Evolutionary conservation across 2,329 filamentous ascomycete species (phyloP).

Genomic region (Neocatenulostroma microsporum): DNA sequence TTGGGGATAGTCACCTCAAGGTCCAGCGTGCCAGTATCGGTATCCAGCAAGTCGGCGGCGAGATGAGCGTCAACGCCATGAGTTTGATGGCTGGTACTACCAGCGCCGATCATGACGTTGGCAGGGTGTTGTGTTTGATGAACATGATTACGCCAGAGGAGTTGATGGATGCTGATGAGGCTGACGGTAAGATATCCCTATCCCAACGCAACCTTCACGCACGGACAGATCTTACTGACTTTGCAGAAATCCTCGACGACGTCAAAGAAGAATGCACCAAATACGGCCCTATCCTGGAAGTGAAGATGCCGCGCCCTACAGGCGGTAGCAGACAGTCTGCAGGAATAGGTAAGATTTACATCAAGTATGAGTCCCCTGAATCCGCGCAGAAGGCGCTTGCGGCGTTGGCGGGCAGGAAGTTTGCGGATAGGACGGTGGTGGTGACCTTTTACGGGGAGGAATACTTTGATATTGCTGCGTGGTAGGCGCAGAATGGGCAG

Average conservation of each 20-base stretch:
- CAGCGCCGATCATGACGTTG: constrained; percentile 66
- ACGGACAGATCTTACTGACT: constrained; percentile 1
- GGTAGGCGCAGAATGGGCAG: too few relatives aligned
- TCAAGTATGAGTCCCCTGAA: constrained; percentile 78
- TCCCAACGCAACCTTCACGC: background rate
- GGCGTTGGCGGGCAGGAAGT: constrained; percentile 89
- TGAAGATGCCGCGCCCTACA: constrained; percentile 85
- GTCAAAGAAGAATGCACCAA: constrained; percentile 89
- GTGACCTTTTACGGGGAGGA: constrained; percentile 97
- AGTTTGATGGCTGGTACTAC: constrained; percentile 86
- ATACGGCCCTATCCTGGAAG: constrained; percentile 73
- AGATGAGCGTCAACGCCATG: constrained; percentile 96
- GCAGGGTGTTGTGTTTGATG: constrained; percentile 79
- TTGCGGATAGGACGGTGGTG: constrained; percentile 91
- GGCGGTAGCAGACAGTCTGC: constrained; percentile 75
- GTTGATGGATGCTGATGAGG: constrained; percentile 86
- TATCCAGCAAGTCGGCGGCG: constrained; percentile 85
- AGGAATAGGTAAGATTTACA: constrained; percentile 94
- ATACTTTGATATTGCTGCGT: constrained; percentile 87
- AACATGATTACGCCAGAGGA: constrained; percentile 99
- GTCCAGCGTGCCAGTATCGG: constrained; percentile 87
- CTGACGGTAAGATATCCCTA: constrained; percentile 60
- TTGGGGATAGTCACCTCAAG: constrained; percentile 78
- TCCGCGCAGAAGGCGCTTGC: constrained; percentile 76
- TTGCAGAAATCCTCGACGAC: constrained; percentile 87